Percentiles rank a stretch among this genome's conserved stretches.
Evolutionary conservation across 495 filamentous ascomycete species (phyloP).

Genomic region (Jackrogersella multiformis): DNA sequence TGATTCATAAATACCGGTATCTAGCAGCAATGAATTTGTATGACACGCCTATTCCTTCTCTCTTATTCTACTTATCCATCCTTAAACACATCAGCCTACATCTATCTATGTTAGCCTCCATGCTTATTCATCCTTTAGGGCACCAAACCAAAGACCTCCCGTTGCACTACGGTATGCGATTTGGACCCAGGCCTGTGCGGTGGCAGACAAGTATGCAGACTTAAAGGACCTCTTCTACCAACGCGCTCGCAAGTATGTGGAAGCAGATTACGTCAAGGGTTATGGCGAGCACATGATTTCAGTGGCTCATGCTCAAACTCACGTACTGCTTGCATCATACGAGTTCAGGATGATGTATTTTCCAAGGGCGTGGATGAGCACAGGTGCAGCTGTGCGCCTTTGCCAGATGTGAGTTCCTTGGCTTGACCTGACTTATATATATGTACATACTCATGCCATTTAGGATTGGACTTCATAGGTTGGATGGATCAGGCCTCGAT

Average conservation of each 20-base stretch:
- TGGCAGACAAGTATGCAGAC: conserved; percentile 79
- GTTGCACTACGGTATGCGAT: conserved; percentile 91
- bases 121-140: conserved; percentile 51
- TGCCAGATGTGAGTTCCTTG: conserved; percentile 70
- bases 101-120: background rate
- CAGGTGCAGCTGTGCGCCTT: conserved; percentile 78
- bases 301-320: conserved; percentile 82
- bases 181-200: conserved; percentile 87
- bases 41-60: conserved; percentile 30
- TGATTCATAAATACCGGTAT: conserved; percentile 89
- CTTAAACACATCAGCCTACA: background rate
- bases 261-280: conserved; percentile 90
- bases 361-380: conserved; percentile 93
- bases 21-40: conserved; percentile 82
- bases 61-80: background rate
- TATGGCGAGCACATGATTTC: conserved; percentile 88
- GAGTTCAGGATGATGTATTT: conserved; percentile 99
- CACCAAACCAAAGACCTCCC: conserved; percentile 85
- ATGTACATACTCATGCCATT: conserved; percentile 17
- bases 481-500: conserved; percentile 87
- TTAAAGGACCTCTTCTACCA: conserved; percentile 88
- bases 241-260: conserved; percentile 86
- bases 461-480: conserved; percentile 84
- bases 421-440: background rate
- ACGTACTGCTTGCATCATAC: conserved; percentile 80